phyloP scores from a whole-genome alignment of 2,329 filamentous ascomycete species.

The Pseudogymnoascus sp. region DNA sequence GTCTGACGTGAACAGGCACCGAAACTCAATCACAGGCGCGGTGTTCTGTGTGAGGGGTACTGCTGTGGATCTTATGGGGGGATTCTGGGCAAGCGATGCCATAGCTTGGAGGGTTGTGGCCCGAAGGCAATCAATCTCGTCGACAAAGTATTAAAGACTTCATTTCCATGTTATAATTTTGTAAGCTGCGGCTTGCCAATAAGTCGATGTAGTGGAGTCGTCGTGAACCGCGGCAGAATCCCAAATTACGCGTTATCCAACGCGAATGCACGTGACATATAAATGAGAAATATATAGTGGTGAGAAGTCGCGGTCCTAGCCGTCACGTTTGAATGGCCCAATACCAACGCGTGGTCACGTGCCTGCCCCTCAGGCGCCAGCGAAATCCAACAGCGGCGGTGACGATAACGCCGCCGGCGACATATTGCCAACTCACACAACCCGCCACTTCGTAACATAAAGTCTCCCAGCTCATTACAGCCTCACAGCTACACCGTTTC shows the following conservation, averaged over 20 bases:
- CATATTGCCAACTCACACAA: neutral
- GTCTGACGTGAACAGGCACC: constrained; percentile 83
- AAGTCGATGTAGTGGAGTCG: neutral
- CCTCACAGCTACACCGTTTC: neutral
- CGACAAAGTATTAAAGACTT: neutral
- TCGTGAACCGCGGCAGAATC: neutral
- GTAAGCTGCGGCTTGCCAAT: neutral
- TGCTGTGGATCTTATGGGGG: neutral
- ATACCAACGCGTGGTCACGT: neutral
- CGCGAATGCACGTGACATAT: neutral
- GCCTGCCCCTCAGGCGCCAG: neutral
- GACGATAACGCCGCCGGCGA: neutral
- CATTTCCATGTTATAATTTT: neutral
- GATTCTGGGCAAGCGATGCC: neutral
- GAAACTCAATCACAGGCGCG: constrained; percentile 74
- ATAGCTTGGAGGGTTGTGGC: neutral
- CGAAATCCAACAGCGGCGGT: neutral
- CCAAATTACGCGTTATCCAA: constrained; percentile 7
- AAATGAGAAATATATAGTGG: neutral
- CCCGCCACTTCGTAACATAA: neutral
- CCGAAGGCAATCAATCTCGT: neutral
- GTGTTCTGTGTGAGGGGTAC: constrained; percentile 36
- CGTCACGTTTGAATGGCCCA: too few species aligned
- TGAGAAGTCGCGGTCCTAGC: constrained; percentile 14
- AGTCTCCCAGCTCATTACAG: neutral